Percentiles rank a stretch among this genome's conserved stretches.
Evolutionary conservation across 352 stramenopile species (phyloP).

Genomic region (Phytophthora niederhauseri): DNA sequence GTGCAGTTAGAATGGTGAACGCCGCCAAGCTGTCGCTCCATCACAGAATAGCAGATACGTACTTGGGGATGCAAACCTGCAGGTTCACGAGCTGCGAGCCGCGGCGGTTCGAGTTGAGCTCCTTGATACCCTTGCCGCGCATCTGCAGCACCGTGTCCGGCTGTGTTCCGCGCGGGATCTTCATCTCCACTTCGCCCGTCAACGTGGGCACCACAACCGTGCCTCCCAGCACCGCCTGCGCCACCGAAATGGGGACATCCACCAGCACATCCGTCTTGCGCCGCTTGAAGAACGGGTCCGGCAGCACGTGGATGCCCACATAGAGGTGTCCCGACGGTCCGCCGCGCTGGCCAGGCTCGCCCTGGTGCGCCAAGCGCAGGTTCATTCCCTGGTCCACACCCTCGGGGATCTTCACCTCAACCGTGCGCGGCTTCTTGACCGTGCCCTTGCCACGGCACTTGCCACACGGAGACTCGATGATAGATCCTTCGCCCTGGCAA

Average conservation of each 20-base stretch:
- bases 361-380: constrained; percentile 93
- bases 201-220: constrained; percentile 97
- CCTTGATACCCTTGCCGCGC: constrained; percentile 96
- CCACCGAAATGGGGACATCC: constrained; percentile 94
- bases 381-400: constrained; percentile 98
- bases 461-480: constrained; percentile 84
- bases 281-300: constrained; percentile 96
- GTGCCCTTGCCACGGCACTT: constrained; percentile 81
- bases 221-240: constrained; percentile 93
- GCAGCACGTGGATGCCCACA: constrained; percentile 94
- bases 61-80: constrained; percentile 96
- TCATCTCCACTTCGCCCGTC: constrained; percentile 97
- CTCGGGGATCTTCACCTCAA: constrained; percentile 95
- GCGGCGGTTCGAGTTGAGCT: constrained; percentile 91
- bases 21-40: background rate
- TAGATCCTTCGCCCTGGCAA: constrained; percentile 79
- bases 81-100: constrained; percentile 98
- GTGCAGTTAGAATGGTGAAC: background rate
- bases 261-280: constrained; percentile 95
- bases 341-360: constrained; percentile 84
- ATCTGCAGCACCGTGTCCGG: constrained; percentile 97
- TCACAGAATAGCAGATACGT: constrained; percentile 31
- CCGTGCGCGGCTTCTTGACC: constrained; percentile 92
- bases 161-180: constrained; percentile 95
- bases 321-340: constrained; percentile 94